Conservation (phyloP, 2,329 filamentous ascomycete species). For the Pseudogymnoascus sp. region DNA sequence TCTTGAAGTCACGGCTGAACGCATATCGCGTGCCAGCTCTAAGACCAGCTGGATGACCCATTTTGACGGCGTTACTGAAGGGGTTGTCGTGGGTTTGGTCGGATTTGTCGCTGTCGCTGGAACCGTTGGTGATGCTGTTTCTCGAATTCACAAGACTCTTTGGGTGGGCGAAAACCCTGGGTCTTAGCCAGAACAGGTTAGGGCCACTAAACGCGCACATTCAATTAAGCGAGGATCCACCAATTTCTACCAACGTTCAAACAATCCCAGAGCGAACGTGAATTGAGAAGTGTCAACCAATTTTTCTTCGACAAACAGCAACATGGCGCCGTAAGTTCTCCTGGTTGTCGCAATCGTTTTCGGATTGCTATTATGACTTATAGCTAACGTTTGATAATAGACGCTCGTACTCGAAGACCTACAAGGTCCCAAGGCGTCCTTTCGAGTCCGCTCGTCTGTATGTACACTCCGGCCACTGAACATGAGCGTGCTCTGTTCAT, state of each 20-base stretch:
- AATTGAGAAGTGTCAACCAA: constrained; percentile 14
- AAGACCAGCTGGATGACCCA: constrained; percentile 84
- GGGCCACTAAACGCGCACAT: constrained; percentile 10
- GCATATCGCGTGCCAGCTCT: constrained; percentile 84
- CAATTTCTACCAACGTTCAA: constrained; percentile 10
- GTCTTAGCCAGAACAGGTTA: constrained; percentile 7
- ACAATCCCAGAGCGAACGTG: constrained; percentile 4
- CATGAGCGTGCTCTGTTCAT: constrained; percentile 95
- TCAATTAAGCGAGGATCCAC: constrained; percentile 11
- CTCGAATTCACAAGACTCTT: constrained; percentile 6
- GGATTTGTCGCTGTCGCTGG: constrained; percentile 15
- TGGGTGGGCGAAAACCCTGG: constrained; percentile 7
- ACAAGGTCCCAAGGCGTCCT: constrained; percentile 90
- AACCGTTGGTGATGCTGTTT: constrained; percentile 11
- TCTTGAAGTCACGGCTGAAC: constrained; percentile 89
- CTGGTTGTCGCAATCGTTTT: neutral
- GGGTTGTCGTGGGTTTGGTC: constrained; percentile 13
- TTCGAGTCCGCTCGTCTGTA: constrained; percentile 99
- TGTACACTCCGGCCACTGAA: constrained; percentile 90
- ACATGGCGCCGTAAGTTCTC: constrained; percentile 37
- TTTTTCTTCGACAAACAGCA: constrained; percentile 10
- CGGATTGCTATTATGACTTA: neutral
- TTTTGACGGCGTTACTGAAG: constrained; percentile 49
- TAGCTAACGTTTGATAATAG: neutral
- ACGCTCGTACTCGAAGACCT: constrained; percentile 95